Base-by-base conservation (phyloP, 1,139 yeast species). In the Saccharomyces uvarum region DNA sequence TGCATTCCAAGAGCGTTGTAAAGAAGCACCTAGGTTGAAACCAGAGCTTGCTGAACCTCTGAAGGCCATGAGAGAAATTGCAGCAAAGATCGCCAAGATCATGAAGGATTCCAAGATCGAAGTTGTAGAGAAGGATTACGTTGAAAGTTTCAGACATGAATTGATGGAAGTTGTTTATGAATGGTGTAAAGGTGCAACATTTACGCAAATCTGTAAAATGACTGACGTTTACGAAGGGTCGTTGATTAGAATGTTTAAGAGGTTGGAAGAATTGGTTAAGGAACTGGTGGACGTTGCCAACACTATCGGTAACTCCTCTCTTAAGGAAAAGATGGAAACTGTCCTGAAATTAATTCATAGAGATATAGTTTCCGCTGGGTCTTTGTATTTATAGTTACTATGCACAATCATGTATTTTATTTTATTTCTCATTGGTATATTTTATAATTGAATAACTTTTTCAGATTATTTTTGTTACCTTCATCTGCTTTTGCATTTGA, bases 151-250 rank as follows among this genome's bases (percentile, higher is more conserved):
- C 76, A 83, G 96, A 70, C 85, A 90, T 26, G 96, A 93, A 68
- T 77, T 95, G 61, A 91, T 95, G 98, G 98, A 90, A 69, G 98
- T 93, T 51, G 97, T 95, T 0, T 89, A 75, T 71, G 89, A 95
- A 49, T 95, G 99, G 99, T 88, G 97, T 69, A 86, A 86, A 68
- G 98, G 98, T 29, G 97, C 97, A 3, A 76, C 93, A 0, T 95
- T 95, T 72, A 91, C 97, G 0, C 97, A 91, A 69, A 91, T 93
- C 59, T 93, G 98, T 75, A 91, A 91, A 72, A 89, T 93, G 97
- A 93, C 99, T 0, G 99, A 93, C 69, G 98, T 95, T 49, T 95
- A 91, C 65, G 99, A 95, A 75, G 99, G 99, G 48, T 86, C 96
- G 31, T 79, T 95, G 69, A 91, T 95, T 60, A 82, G 99, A 71